Base-by-base conservation (phyloP, 2,329 filamentous ascomycete species). In the Verticillium alfalfae region DNA sequence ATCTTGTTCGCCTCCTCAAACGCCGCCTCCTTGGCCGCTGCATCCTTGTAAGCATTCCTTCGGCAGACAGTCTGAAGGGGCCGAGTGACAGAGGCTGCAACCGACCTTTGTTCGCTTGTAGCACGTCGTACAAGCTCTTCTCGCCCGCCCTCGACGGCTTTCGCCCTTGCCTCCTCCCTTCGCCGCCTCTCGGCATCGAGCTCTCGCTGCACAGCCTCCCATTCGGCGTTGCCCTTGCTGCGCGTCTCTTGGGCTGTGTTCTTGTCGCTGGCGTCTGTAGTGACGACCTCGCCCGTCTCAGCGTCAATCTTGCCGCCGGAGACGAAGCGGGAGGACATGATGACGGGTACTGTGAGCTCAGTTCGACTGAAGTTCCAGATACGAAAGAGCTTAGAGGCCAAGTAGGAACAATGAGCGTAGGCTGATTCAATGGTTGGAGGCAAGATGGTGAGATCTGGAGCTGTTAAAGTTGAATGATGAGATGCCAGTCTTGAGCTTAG, bases 91-190 rank as follows among this genome's bases (percentile, higher is more conserved):
- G 61, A 61, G 41, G 37, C 57, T 61, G 62, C 22, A 54, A 49
- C 39, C 18, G 73, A 89, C 88, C 88, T 85, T 93, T 94, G 75
- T 95, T 95, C 54, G 88, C 91, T 75, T 94, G 88, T 59, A 95
- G 75, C 2, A 90, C 82, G 54, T 93, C 91, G 71, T 83, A 95
- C 34, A 95, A 79, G 59, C 82, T 88, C 74, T 83, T 87, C 67
- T 88, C 84, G 38, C 73, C 73, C 71, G 56, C 74, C 76, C 22
- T 76, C 72, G 2, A 77, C 78, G 39, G 73, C 74, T 64, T 72
- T 70, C 15, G 77, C 73, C 62, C 79, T 77, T 63, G 81, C 75
- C 61, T 84, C 82, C 36, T 83, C 81, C 63, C 85, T 82, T 62
- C 77, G 77, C 65, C 75, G 77, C 45, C 86, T 80, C 65, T 87